These are phyloP conservation scores for Hippophae tibetana DNA, from an alignment of 306 rosid genomes.

Conservation along the genomic window DNA sequence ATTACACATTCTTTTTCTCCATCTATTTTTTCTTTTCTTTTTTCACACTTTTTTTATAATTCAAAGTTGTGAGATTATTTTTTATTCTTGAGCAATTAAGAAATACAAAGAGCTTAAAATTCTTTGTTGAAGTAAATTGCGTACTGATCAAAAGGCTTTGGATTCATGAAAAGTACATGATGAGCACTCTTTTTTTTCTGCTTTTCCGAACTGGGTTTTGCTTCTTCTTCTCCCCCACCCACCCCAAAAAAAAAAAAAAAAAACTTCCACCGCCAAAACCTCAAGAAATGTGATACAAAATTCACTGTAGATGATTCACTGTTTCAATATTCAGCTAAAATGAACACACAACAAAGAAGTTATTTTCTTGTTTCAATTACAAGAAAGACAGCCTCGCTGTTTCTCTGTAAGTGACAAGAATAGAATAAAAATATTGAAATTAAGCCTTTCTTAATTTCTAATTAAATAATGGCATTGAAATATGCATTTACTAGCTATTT, in stretches of 20 bases:
- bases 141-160: constrained; percentile 15
- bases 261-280: too few species aligned
- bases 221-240: not conserved
- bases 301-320: too few species aligned
- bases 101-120: not conserved
- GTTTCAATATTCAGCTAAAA: not conserved
- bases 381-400: constrained; percentile 32
- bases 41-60: constrained; percentile 11
- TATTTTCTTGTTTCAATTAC: constrained; percentile 49
- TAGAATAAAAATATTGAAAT: constrained; percentile 22
- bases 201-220: constrained; percentile 5
- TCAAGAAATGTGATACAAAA: too few species aligned
- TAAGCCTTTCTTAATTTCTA: constrained; percentile 33
- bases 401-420: constrained; percentile 32
- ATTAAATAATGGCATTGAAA: too few species aligned
- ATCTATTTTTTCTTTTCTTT: constrained; percentile 2
- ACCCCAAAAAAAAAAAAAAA: too few species aligned
- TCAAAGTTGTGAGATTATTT: constrained; percentile 30
- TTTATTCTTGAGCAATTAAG: constrained; percentile 20
- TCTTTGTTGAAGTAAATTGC: not conserved
- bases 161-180: constrained; percentile 52
- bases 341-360: constrained; percentile 23
- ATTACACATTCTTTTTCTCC: constrained; percentile 9
- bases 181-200: constrained; percentile 19
- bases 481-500: constrained; percentile 19